Base-by-base conservation (phyloP, 768 basidiomycete genomes). In the Tulasnella sp. region DNA sequence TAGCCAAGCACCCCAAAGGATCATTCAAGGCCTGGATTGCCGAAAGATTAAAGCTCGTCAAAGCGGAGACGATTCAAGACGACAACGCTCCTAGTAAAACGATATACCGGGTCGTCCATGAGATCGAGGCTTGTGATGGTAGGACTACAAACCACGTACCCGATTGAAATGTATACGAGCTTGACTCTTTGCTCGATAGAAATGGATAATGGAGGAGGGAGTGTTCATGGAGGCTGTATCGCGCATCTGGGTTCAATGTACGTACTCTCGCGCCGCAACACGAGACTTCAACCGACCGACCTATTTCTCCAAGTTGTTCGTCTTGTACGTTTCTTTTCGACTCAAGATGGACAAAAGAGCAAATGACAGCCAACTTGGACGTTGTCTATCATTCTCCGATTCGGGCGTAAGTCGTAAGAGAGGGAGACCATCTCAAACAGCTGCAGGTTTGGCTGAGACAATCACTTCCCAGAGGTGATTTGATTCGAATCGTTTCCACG, bases 351-450 rank as follows among this genome's bases (percentile, higher is more conserved):
- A 40, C 26, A 0, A 15, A 16, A 1, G 35, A 7, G 3, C 75
- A 76, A 29, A 40, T 76, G 26, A 55, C 75, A 7, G 35, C 75
- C 18, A 26, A 7, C 9, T 44, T 77, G 23, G 44, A 77, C 46
- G 69, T 71, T 15, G 44, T 70, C 18, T 77, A 71, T 39, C 77
- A 77, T 42, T 44, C 77, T 44, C 67, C 67, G 10, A 67, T 69
- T 37, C 26, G 18, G 26, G 9, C 69, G 77, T 77, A 77, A 26
- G 77, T 70, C 23, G n/a, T 16, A 9, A 32, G 55, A 23, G n/a
- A 29, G 32, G 15, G 29, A 13, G 11, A 32, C 32, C 13, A 26
- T 26, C 61, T 5, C 16, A 20, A 13, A 35, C 9, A 29, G 11
- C n/a, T 3, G 15, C 18, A 5, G 35, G 5, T 26, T 67, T 10